These are phyloP conservation scores for Candida silvicultrix DNA, from an alignment of 805 yeast genomes.

Conservation along the genomic window DNA sequence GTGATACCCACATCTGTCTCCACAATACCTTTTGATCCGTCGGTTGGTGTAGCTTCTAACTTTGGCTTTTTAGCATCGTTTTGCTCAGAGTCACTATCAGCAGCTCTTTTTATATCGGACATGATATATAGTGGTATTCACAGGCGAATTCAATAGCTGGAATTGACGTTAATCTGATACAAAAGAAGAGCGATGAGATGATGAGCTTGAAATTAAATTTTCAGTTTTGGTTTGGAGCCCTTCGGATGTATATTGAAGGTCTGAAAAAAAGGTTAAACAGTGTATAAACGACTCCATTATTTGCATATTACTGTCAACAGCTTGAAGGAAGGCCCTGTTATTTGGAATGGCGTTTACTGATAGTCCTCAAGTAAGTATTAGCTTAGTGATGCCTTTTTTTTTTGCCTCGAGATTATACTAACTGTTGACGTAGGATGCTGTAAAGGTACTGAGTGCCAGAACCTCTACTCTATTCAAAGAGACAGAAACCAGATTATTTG, in stretches of 20 bases:
- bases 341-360: background rate
- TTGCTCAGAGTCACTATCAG: constrained; percentile 10
- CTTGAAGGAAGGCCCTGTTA: no score
- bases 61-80: constrained; percentile 17
- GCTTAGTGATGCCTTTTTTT: background rate
- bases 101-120: constrained; percentile 18
- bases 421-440: constrained; percentile 8
- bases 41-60: constrained; percentile 4
- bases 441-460: constrained; percentile 7
- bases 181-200: no score
- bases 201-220: background rate
- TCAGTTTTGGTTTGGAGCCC: background rate
- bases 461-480: constrained; percentile 7
- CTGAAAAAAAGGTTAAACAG: background rate
- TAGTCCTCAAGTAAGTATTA: background rate
- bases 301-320: no score
- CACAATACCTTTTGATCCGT: constrained; percentile 36
- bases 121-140: no score
- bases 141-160: no score
- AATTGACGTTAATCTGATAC: no score
- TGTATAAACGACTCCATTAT: no score
- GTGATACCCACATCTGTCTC: constrained; percentile 89
- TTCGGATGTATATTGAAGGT: background rate
- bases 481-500: constrained; percentile 1
- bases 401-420: background rate